Base-by-base conservation (phyloP, 176 grass and related monocot species). In the Echinochloa phyllopogon region DNA sequence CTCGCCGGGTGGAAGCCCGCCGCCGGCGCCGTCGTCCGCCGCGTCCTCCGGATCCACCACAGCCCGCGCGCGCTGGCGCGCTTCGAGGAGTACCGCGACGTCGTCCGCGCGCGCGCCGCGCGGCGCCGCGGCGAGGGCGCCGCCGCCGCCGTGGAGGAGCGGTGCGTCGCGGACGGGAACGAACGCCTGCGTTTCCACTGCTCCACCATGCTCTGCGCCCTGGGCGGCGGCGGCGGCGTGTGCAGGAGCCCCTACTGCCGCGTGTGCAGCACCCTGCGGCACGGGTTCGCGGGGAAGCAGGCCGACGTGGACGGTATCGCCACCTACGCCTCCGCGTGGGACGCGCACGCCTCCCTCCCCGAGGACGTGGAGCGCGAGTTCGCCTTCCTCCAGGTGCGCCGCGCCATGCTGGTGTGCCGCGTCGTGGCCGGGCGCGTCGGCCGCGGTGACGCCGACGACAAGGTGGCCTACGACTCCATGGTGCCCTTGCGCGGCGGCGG, bases 131-230 rank as follows among this genome's bases (percentile, higher is more conserved):
- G 59, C 49, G 50, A 18, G 2, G 24, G 8, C 10, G 20, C 44
- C 17, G 57, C 42, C 48, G 65, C 18, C 64, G 60, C 17, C 25
- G 74, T 61, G 73, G 82, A 95, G 76, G 90, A 94, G 85, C 84
- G 92, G 4, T 98, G 92, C 88, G 79, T 98, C 77, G 95, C 88
- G 8, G 92, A 98, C 91, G 92, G 95, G 16, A 98, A 98, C 84
- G 90, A 94, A 84, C 88, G 95, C n/a, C 92, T 98, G 13, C 77
- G 88, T 0, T 97, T 97, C 90, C 92, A 94, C 89, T 93, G 95
- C 90, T 86, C 90, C 65, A 94, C 95, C 23, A 89, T 77, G 83
- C 85, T 97, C 21, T 94, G 95, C 86, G 65, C 92, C 61, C 82
- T 75, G 57, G 80, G 88, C 79, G 65, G 64, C 63, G 55, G 64